Base-by-base conservation (phyloP, 2,329 filamentous ascomycete genomes). In the Colletotrichum orbiculare region DNA sequence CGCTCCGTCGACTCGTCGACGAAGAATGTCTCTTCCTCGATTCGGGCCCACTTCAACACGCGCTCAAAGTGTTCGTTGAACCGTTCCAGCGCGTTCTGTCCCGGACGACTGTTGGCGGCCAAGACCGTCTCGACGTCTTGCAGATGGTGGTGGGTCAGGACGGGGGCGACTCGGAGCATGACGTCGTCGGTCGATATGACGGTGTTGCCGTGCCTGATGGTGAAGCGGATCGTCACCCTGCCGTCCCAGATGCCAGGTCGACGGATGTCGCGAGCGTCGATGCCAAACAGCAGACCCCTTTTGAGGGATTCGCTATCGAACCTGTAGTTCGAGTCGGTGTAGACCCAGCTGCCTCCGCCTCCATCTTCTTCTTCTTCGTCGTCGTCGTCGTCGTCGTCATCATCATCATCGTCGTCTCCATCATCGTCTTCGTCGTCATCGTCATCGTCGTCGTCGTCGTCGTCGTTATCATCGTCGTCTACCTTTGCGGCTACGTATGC, bases 71-170 rank as follows among this genome's bases (percentile, higher is more conserved):
- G 25, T 25, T 25, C 25, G 25, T 25, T 25, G 25, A 25, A 25
- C 4, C 25, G 25, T 25, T 25, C 25, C 25, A 25, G 25, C 4
- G 25, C 25, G 25, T 25, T 25, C 25, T 41, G 38, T 41, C 38
- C 9, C 4, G 3, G 38, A 25, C 13, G 38, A 41, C 9, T 41
- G 38, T 41, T 13, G 6, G 38, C 9, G 6, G 9, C 38, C 38
- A 13, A 13, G 38, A 41, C 38, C 3, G 9, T 9, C 9, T 41
- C 38, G 38, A 10, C 9, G 9, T 10, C 6, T 41, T 80, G 75
- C 7, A 72, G 54, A 48, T 77, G 75, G 60, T 79, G 75, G 42
- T 80, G 77, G 2, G 71, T 72, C 12, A 79, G 67, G 3, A 80
- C 69, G 0, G 78, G 78, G 1, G 78, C 77, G 10, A 78, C 72